Evolutionary conservation across 495 filamentous ascomycete genomes (phyloP), one percentile per base, ranked within the genome.

Genomic region (Cladorrhinum samala): DNA sequence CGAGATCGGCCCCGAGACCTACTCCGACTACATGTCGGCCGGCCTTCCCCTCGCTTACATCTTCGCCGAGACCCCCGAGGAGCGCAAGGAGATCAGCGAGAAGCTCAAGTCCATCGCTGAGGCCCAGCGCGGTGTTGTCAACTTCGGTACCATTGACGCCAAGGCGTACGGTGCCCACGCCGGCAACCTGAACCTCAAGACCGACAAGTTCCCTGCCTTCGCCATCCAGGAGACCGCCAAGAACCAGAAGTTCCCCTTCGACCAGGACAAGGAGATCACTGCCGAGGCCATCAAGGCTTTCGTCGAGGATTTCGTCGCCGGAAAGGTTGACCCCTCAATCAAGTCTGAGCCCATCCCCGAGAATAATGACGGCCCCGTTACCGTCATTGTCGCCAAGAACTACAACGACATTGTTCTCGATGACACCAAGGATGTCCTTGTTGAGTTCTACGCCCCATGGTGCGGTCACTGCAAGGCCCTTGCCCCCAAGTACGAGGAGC

Each of bases 401-500:
- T 99, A 96, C 80, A 80, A 96, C 50, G 84, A 95, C 9, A 69
- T 96, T 46, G 92, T 99, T 65, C 79, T 96, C 27, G 84, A 99
- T 62, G 86, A 95, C 67, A 79, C 87, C 57, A 96, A 97, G 83
- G 93, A 99, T 73, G 93, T 99, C 41, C 81, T 99, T 56, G 81
- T 96, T 53, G 93, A 99, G 77, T 99, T 96, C 80, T 99, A 94
- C 70, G 93, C 93, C 20, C 94, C 94, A 39, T 97, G 93, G 94
- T 99, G 94, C 69, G 93, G 93, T 59, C 93, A 98, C 81, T 98
- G 93, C 87, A 98, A 98, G 79, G 86, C 89, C 56, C 75, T 93
- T 25, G 88, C 87, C 41, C 88, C 88, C 55, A 89, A 93, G 76
- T 93, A 92, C 66, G 89, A 94, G 58, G 89, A 96, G 68, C 88